Evolutionary conservation across 306 rosid genomes (phyloP), one percentile per base, ranked within the genome.

Genomic region (Boehmeria nivea): DNA sequence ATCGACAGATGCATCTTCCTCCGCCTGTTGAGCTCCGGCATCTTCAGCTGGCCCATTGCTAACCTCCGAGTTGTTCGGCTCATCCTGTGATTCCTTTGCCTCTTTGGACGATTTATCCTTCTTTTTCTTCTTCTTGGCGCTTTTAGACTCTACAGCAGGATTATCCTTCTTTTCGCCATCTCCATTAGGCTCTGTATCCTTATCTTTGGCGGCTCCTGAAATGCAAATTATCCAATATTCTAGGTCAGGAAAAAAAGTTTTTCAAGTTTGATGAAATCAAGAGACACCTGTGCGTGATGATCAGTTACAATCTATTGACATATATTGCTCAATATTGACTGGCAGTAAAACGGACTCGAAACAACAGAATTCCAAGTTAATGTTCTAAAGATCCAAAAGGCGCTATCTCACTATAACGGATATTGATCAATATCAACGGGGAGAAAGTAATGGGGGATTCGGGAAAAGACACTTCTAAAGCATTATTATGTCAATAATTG

Each of bases 71-170:
- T 51, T 73, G 78, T 73, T 74, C 39, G 79, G 68, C 34, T 78
- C 88, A 54, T 83, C 85, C 53, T 79, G 81, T 16, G 71, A 54
- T 72, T 86, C 95, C 75, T 82, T 87, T 31, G 14, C 74, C 67
- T 91, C 99, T 78, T 91, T 91, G 19, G 81, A 65, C 43, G 83
- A 73, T 64, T 80, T 87, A 13, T 90, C 95, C 76, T 87, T 91
- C 95, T 73, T 91, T 61, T 91, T 91, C 93, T 87, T 91, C 86
- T 87, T 91, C 72, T 79, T 87, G 45, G 95, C 69, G 43, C 46
- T 71, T 65, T 85, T 91, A 57, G 86, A 69, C 75, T 87, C 89
- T 3, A 71, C 46, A 15, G 72, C 49, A 13, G 23, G 63, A 62
- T 43, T 72, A 57, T 82, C 98, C 69, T 80, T 84, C 77, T 80